Percentiles rank a stretch among this genome's conserved stretches.
These are phyloP conservation scores for Pachyrhizus erosus DNA, from an alignment of 306 rosid genomes.

Conservation along the genomic window DNA sequence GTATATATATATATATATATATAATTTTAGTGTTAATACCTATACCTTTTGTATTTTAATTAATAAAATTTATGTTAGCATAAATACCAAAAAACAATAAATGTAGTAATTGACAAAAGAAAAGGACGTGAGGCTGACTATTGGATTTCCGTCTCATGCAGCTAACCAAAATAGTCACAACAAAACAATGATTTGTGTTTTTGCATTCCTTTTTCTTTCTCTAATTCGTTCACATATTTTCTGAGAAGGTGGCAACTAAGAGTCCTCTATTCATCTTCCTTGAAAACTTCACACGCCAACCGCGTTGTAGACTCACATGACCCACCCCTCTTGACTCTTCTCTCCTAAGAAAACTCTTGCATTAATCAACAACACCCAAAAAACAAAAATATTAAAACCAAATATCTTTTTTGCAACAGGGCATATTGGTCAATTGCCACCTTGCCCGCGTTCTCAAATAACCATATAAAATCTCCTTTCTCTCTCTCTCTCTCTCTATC, in stretches of 20 bases:
- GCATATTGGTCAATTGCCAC: neutral
- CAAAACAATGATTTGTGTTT: conserved; percentile 20
- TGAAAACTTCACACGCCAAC: neutral
- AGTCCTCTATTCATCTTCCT: neutral
- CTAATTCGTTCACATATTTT: neutral
- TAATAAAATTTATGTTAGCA: neutral
- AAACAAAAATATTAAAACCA: neutral
- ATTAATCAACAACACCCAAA: neutral
- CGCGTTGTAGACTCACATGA: neutral
- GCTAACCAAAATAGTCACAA: conserved; percentile 22
- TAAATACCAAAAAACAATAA: neutral
- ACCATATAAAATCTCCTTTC: conserved; percentile 1
- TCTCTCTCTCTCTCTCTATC: neutral
- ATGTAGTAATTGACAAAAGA: neutral
- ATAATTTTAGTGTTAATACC: neutral
- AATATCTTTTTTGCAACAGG: neutral
- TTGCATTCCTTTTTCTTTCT: neutral
- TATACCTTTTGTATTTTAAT: no score
- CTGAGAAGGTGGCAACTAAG: conserved; percentile 24
- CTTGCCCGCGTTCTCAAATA: neutral
- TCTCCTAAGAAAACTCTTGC: conserved; percentile 14
- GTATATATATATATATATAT: neutral
- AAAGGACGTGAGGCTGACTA: neutral
- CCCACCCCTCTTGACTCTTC: conserved; percentile 13
- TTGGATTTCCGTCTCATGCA: conserved; percentile 20